Conservation (phyloP, 164 flowering plant genomes). For the Stephania cephalantha region DNA sequence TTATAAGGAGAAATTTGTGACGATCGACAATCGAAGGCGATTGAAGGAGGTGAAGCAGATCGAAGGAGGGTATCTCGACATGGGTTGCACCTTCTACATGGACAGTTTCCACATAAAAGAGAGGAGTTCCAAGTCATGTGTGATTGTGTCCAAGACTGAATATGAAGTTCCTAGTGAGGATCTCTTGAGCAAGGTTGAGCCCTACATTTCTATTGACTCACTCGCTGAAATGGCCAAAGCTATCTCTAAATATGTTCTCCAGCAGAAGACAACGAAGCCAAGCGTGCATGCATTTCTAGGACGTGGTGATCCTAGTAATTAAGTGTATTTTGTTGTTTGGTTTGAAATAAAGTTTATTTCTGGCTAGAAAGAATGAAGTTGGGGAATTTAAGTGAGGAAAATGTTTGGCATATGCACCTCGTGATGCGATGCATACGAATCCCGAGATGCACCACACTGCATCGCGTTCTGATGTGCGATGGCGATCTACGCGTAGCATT, state of each 20-base stretch:
- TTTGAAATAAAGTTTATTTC: too few relatives aligned
- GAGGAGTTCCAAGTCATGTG: background rate
- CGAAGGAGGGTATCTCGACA: constrained; percentile 10
- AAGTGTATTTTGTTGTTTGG: too few relatives aligned
- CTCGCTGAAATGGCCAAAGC: constrained; percentile 4
- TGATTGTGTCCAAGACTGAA: background rate
- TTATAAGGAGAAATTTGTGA: constrained; percentile 13
- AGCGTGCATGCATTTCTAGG: too few relatives aligned
- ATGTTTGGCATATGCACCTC: too few relatives aligned
- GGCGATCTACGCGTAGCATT: too few relatives aligned
- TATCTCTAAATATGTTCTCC: constrained; percentile 7
- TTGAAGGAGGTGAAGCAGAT: constrained; percentile 2
- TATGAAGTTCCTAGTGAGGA: constrained; percentile 6
- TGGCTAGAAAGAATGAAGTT: too few relatives aligned
- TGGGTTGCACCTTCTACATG: constrained; percentile 1
- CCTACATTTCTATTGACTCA: background rate
- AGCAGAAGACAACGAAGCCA: background rate
- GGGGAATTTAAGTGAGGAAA: too few relatives aligned
- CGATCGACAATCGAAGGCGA: background rate
- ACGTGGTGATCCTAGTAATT: too few relatives aligned
- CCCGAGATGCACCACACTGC: too few relatives aligned
- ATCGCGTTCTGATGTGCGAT: too few relatives aligned
- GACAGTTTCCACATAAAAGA: background rate
- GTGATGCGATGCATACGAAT: too few relatives aligned
- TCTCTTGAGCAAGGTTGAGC: background rate